Conservation (phyloP, 2,329 filamentous ascomycete species). For the Zymoseptoria brevis region DNA sequence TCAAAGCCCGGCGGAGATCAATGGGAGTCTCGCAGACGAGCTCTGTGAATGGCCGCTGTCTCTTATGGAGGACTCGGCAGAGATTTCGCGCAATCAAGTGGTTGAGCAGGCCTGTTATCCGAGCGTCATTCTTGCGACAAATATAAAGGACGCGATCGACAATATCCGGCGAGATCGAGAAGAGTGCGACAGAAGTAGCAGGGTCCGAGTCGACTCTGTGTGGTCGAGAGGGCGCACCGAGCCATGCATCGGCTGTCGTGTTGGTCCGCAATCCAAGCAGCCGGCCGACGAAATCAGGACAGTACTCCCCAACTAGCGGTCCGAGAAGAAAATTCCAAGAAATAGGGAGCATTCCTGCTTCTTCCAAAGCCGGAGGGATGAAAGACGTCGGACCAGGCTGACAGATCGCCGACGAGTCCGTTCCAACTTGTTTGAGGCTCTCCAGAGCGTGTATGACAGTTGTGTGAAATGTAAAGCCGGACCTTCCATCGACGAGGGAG, state of each 20-base stretch:
- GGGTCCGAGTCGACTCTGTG: not conserved
- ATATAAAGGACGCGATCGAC: slow-evolving; percentile 24
- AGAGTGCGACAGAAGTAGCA: slow-evolving; percentile 3
- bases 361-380: slow-evolving; percentile 34
- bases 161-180: slow-evolving; percentile 23
- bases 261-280: slow-evolving; percentile 29
- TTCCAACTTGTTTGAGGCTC: not conserved
- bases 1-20: slow-evolving; percentile 34
- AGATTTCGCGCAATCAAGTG: slow-evolving; percentile 35
- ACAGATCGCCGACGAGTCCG: slow-evolving; percentile 6
- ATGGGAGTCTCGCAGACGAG: slow-evolving; percentile 36
- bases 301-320: slow-evolving; percentile 32
- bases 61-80: slow-evolving; percentile 23
- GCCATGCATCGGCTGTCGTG: slow-evolving; percentile 23
- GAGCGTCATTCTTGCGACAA: slow-evolving; percentile 30
- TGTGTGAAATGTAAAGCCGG: slow-evolving; percentile 37
- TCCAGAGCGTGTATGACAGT: slow-evolving; percentile 31
- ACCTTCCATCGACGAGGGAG: slow-evolving; percentile 37
- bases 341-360: slow-evolving; percentile 33
- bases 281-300: slow-evolving; percentile 26
- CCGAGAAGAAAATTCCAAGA: slow-evolving; percentile 39
- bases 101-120: slow-evolving; percentile 37
- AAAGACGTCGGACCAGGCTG: slow-evolving; percentile 8
- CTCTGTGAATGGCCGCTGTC: slow-evolving; percentile 18
- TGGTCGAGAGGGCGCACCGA: slow-evolving; percentile 13